Evolutionary conservation across 352 stramenopile genomes (phyloP).

Genomic region (Phytophthora quininea): DNA sequence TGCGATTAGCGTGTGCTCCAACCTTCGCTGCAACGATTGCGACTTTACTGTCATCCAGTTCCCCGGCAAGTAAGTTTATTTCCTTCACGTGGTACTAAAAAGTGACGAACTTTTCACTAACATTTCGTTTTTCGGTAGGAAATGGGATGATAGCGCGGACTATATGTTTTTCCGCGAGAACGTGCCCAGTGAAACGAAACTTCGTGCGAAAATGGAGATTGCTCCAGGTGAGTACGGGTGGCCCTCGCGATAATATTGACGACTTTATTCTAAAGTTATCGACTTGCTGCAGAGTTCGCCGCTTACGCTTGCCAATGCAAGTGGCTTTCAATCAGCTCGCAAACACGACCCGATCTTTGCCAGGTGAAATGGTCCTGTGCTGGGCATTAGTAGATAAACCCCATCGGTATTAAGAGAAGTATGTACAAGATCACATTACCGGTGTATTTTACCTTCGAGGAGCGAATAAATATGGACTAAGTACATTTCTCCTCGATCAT

Average conservation of each 20-base stretch:
- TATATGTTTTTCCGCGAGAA: slow-evolving; percentile 92
- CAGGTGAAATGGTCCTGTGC: slow-evolving; percentile 79
- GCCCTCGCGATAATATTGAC: background rate
- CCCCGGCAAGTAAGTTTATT: slow-evolving; percentile 52
- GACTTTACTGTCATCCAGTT: slow-evolving; percentile 86
- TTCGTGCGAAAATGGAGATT: slow-evolving; percentile 68
- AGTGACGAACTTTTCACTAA: no score
- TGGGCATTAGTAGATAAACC: slow-evolving; percentile 44
- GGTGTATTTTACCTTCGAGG: slow-evolving; percentile 16
- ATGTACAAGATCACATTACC: slow-evolving; percentile 9
- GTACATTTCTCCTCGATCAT: slow-evolving; percentile 29
- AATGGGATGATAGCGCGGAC: slow-evolving; percentile 71
- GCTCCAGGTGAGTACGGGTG: slow-evolving; percentile 41
- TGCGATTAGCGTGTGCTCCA: slow-evolving; percentile 54
- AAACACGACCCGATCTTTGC: slow-evolving; percentile 53
- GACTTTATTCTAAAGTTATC: no score
- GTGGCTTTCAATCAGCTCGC: slow-evolving; percentile 66
- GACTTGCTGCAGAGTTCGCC: slow-evolving; percentile 36
- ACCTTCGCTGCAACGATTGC: slow-evolving; percentile 83
- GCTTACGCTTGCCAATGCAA: slow-evolving; percentile 87
- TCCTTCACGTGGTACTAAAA: background rate
- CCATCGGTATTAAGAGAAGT: background rate
- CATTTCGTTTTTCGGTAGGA: slow-evolving; percentile 35
- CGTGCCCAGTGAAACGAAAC: slow-evolving; percentile 69
- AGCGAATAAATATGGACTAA: slow-evolving; percentile 30